Evolutionary conservation across 805 yeast genomes (phyloP).

Genomic region (Kuraishia cidri): DNA sequence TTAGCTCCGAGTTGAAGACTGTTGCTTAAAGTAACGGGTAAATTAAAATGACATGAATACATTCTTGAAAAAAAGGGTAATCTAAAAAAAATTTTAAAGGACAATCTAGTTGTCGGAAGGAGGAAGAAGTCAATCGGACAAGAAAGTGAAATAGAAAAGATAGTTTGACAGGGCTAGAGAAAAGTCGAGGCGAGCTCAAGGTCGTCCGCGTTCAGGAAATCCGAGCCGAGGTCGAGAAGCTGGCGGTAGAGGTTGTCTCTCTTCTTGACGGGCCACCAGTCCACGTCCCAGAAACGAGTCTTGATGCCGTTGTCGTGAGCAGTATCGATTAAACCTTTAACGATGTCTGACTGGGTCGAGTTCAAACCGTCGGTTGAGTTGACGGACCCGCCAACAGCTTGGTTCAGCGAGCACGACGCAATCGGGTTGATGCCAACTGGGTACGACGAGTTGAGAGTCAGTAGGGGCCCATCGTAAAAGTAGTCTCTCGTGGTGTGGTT

Average conservation of each 20-base stretch:
- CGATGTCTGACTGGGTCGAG: slow-evolving; percentile 16
- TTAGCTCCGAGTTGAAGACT: slow-evolving; percentile 57
- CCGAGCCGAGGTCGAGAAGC: slow-evolving; percentile 36
- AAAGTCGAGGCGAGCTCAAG: slow-evolving; percentile 16
- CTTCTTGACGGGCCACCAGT: slow-evolving; percentile 46
- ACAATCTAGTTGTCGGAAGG: too few species aligned
- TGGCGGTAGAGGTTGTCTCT: slow-evolving; percentile 41
- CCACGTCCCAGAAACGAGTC: slow-evolving; percentile 65
- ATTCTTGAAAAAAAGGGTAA: not conserved
- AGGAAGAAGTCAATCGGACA: too few species aligned
- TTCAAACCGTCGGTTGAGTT: slow-evolving; percentile 19
- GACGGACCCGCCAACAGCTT: slow-evolving; percentile 8
- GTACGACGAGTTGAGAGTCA: slow-evolving; percentile 7
- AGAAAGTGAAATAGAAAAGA: too few species aligned
- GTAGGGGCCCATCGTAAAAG: slow-evolving; percentile 47
- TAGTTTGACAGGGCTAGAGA: too few species aligned
- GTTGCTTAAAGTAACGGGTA: slow-evolving; percentile 15
- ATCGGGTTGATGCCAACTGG: slow-evolving; percentile 10
- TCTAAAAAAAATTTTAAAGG: not conserved
- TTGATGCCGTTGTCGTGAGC: slow-evolving; percentile 43
- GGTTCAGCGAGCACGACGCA: slow-evolving; percentile 12
- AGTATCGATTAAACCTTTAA: slow-evolving; percentile 12
- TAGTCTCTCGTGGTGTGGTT: slow-evolving; percentile 18
- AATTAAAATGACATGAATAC: not conserved
- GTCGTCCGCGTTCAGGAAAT: slow-evolving; percentile 55